These are phyloP conservation scores for Fraxinus latifolia DNA, from an alignment of 305 asterid genomes.

Conservation along the genomic window DNA sequence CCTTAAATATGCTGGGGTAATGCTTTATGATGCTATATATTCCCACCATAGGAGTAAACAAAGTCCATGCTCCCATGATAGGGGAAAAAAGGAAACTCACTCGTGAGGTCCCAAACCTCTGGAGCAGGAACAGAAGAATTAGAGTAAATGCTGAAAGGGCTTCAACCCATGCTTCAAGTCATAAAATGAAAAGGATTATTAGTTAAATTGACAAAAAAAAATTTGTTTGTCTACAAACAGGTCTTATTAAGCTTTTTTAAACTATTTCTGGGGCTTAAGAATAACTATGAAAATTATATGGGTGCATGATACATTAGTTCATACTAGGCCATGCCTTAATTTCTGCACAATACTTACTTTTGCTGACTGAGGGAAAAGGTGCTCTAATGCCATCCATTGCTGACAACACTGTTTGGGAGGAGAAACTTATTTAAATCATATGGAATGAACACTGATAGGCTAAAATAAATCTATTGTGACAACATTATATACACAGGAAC, in stretches of 20 bases:
- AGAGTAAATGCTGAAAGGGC: constrained; percentile 41
- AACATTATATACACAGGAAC: background rate
- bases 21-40: constrained; percentile 39
- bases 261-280: background rate
- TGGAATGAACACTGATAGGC: background rate
- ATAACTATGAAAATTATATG: background rate
- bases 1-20: constrained; percentile 43
- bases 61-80: constrained; percentile 47
- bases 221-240: background rate
- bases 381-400: constrained; percentile 47
- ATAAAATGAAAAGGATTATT: constrained; percentile 11
- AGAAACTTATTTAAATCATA: background rate
- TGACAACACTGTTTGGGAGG: constrained; percentile 34
- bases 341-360: constrained; percentile 30
- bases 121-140: constrained; percentile 41
- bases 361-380: constrained; percentile 35
- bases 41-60: constrained; percentile 43
- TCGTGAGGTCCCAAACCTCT: constrained; percentile 45
- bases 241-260: background rate
- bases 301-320: background rate
- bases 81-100: constrained; percentile 52
- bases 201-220: background rate
- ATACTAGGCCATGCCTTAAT: background rate
- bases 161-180: constrained; percentile 39
- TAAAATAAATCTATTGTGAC: background rate